phyloP scores from a whole-genome alignment of 371 early-diverging fungal species.

The Mortierella sp. region DNA sequence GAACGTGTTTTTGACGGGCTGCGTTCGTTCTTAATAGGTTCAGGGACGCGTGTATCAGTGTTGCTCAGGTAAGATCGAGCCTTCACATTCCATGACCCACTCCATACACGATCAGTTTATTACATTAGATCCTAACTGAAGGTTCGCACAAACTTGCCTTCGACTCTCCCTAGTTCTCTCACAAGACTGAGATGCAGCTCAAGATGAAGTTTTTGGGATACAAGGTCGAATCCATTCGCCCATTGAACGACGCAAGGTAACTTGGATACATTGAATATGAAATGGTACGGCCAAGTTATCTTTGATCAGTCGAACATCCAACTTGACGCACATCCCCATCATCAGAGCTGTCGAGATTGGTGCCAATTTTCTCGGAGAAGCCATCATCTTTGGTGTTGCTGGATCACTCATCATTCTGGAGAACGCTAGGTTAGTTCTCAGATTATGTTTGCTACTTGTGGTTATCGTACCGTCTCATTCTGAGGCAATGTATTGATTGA shows the following conservation, averaged over 20 bases:
- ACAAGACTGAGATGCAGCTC: constrained; percentile 80
- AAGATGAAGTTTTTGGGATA: constrained; percentile 87
- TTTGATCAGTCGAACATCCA: not conserved
- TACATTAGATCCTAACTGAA: not conserved
- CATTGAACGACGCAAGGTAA: constrained; percentile 82
- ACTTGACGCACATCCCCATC: not conserved
- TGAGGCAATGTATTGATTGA: too few species aligned
- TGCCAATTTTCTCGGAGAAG: constrained; percentile 87
- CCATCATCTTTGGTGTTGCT: constrained; percentile 87
- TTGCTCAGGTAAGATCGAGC: constrained; percentile 73
- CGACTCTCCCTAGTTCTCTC: constrained; percentile 57
- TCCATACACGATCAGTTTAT: not conserved
- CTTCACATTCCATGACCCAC: not conserved
- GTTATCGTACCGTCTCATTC: not conserved
- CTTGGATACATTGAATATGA: too few species aligned
- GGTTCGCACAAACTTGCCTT: not conserved
- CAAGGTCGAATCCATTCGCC: constrained; percentile 81
- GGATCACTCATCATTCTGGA: constrained; percentile 79
- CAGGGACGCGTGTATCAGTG: constrained; percentile 81
- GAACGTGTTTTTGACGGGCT: not conserved
- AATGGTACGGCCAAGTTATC: too few species aligned
- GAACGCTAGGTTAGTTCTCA: constrained; percentile 59
- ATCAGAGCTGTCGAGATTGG: constrained; percentile 87
- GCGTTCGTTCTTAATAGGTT: constrained; percentile 53
- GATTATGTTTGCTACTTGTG: not conserved